Evolutionary conservation across 2,329 filamentous ascomycete species (phyloP).

Genomic region (Calonectria crousiana): DNA sequence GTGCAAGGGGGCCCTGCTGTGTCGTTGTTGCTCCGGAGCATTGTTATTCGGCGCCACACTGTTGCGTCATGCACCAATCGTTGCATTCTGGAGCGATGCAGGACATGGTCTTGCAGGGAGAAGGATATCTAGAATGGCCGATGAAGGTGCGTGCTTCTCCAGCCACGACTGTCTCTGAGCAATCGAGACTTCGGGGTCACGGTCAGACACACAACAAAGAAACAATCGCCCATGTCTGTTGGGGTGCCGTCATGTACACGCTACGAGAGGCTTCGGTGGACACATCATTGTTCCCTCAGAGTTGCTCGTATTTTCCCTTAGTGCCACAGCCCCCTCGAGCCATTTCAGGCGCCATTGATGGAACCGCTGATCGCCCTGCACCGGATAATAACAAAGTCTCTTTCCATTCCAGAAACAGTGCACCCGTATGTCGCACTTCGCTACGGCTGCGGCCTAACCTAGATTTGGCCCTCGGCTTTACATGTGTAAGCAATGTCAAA

Average conservation of each 20-base stretch:
- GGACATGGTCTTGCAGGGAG: slow-evolving; percentile 19
- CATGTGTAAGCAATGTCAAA: slow-evolving; percentile 14
- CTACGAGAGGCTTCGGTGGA: not conserved
- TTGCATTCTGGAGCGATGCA: slow-evolving; percentile 15
- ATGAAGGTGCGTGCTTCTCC: not conserved
- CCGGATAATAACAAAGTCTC: slow-evolving; percentile 19
- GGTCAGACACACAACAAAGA: slow-evolving; percentile 29
- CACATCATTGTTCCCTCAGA: slow-evolving; percentile 19
- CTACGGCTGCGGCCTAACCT: slow-evolving; percentile 26
- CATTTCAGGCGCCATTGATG: slow-evolving; percentile 20
- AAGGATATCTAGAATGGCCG: slow-evolving; percentile 6
- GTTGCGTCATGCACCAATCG: slow-evolving; percentile 38
- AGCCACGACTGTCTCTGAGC: slow-evolving; percentile 25
- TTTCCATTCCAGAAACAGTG: slow-evolving; percentile 39
- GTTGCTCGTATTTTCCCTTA: not conserved
- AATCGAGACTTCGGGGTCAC: slow-evolving; percentile 30
- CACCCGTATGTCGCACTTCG: slow-evolving; percentile 29
- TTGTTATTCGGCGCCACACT: slow-evolving; percentile 7
- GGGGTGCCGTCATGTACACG: slow-evolving; percentile 19
- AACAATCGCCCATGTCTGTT: slow-evolving; percentile 16
- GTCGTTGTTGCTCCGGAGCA: not conserved
- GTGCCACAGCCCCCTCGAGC: slow-evolving; percentile 14
- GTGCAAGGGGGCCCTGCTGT: slow-evolving; percentile 7
- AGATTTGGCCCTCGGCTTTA: slow-evolving; percentile 11
- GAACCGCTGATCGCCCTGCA: slow-evolving; percentile 21